Percentiles rank a stretch among this genome's conserved stretches.
Conservation (phyloP, 352 stramenopile species). For the Saprolegnia parasitica region DNA sequence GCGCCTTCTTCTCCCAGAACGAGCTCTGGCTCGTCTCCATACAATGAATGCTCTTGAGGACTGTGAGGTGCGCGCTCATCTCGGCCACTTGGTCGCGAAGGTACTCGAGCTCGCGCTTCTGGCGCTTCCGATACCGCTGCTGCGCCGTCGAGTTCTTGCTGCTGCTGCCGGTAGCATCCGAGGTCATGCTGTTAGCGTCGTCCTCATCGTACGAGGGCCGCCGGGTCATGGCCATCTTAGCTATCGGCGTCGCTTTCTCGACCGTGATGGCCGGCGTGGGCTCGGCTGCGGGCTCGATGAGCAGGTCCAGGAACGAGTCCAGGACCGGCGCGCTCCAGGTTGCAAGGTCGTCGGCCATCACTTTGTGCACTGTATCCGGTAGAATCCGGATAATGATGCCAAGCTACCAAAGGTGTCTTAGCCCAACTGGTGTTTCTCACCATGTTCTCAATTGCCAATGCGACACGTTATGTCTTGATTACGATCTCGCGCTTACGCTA, state of each 20-base stretch:
- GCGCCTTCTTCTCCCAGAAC: slow-evolving; percentile 12
- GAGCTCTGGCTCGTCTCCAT: slow-evolving; percentile 6
- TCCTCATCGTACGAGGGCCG: background rate
- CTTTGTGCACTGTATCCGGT: background rate
- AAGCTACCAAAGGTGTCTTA: background rate
- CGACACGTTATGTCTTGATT: background rate
- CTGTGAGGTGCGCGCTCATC: slow-evolving; percentile 1
- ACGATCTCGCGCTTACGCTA: background rate
- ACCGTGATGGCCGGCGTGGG: background rate
- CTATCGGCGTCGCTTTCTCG: background rate
- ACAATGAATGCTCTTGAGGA: background rate
- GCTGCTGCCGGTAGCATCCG: background rate
- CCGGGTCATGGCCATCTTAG: background rate
- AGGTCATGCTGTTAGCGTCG: background rate
- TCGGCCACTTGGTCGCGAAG: slow-evolving; percentile 6
- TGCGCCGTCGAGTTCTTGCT: slow-evolving; percentile 12
- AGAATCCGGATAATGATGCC: background rate
- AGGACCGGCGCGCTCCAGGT: too few relatives aligned
- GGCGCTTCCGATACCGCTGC: slow-evolving; percentile 8
- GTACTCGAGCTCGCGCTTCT: slow-evolving; percentile 9
- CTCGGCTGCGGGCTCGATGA: background rate
- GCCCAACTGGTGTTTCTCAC: background rate
- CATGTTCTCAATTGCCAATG: background rate
- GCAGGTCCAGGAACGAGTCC: background rate
- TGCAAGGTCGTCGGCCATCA: background rate